phyloP scores from a whole-genome alignment of 192 early-diverging fungal genomes.

The Rhizoclosmatium sp. region DNA sequence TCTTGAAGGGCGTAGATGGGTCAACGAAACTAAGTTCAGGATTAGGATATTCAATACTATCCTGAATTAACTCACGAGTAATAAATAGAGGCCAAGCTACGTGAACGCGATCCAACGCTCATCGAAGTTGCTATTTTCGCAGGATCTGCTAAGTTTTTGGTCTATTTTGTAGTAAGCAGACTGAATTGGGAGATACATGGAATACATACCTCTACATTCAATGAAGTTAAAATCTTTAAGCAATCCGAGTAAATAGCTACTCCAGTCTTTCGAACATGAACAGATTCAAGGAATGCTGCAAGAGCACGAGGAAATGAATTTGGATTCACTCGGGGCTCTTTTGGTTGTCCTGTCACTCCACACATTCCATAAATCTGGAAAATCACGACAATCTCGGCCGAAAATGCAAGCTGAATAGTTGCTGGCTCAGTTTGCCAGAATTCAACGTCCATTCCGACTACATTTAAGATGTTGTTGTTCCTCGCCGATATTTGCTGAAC shows the following conservation, averaged over 20 bases:
- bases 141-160: conserved; percentile 19
- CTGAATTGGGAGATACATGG: no score
- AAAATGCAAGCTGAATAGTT: conserved; percentile 30
- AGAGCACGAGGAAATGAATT: neutral
- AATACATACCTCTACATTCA: neutral
- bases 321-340: neutral
- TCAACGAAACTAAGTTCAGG: conserved; percentile 27
- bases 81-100: conserved; percentile 25
- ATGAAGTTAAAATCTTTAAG: neutral
- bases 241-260: conserved; percentile 17
- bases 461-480: neutral
- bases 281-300: conserved; percentile 7
- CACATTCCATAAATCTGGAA: conserved; percentile 18
- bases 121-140: neutral
- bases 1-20: conserved; percentile 14
- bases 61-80: neutral
- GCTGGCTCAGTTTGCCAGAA: neutral
- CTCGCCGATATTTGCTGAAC: neutral
- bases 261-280: conserved; percentile 7
- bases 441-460: conserved; percentile 34
- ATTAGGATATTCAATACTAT: neutral
- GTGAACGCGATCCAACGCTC: neutral
- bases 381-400: conserved; percentile 23
- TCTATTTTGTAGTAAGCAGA: neutral
- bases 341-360: no score